These are phyloP conservation scores for Chaetomium tenue DNA, from an alignment of 495 filamentous ascomycete genomes.

Conservation along the genomic window DNA sequence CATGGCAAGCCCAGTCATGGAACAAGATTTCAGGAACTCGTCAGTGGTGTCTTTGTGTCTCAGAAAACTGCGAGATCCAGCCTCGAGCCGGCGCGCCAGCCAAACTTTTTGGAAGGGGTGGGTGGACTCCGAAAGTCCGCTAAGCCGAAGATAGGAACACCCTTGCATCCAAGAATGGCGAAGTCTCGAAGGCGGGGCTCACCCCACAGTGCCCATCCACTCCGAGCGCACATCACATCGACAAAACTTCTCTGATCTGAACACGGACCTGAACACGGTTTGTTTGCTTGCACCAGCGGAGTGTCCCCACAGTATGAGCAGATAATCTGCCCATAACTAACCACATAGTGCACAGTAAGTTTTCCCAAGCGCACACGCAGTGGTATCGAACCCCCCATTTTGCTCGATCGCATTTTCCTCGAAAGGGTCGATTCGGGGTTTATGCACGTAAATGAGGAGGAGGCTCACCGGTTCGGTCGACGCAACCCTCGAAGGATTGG, in stretches of 20 bases:
- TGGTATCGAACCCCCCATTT: neutral
- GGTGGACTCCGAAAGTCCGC: neutral
- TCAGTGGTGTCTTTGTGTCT: neutral
- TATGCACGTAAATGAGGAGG: slow-evolving; percentile 1
- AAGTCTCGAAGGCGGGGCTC: slow-evolving; percentile 9
- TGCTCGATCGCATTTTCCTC: neutral
- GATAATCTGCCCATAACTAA: neutral
- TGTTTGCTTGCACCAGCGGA: neutral
- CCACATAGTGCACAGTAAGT: too few relatives aligned
- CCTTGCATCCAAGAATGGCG: slow-evolving; percentile 8
- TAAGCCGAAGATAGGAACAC: neutral
- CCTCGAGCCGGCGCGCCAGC: neutral
- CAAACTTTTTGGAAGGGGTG: slow-evolving; percentile 1
- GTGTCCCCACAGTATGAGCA: neutral
- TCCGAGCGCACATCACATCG: neutral
- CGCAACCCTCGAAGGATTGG: slow-evolving; percentile 14
- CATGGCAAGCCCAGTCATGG: neutral
- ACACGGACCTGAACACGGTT: neutral
- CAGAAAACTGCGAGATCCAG: neutral
- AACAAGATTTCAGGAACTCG: neutral
- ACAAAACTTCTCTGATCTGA: neutral
- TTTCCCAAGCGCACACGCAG: neutral
- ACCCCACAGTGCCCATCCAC: slow-evolving; percentile 5
- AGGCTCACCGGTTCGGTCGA: slow-evolving; percentile 18
- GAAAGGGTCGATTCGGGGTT: neutral